Conservation (phyloP, 2,329 filamentous ascomycete genomes). For the Lasiodiplodia citricola region DNA sequence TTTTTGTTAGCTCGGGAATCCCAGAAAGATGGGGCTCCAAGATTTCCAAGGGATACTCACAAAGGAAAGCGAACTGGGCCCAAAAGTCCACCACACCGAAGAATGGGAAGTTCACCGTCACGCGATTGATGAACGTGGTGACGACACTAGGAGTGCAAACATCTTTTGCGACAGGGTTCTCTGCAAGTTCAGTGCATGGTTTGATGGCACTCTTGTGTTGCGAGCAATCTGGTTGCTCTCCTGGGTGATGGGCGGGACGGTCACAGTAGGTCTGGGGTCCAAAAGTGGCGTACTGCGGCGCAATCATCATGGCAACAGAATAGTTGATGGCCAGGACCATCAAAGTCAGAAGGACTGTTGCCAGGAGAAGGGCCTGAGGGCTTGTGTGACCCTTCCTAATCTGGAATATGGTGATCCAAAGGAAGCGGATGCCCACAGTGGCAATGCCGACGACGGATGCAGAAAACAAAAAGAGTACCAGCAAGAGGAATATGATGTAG, state of each 20-base stretch:
- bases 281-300: slow-evolving; percentile 92
- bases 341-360: slow-evolving; percentile 87
- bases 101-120: slow-evolving; percentile 93
- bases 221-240: slow-evolving; percentile 76
- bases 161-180: slow-evolving; percentile 71
- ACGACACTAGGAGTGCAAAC: slow-evolving; percentile 92
- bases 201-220: slow-evolving; percentile 73
- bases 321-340: slow-evolving; percentile 94
- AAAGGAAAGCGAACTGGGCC: slow-evolving; percentile 92
- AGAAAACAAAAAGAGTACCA: slow-evolving; percentile 87
- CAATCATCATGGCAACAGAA: slow-evolving; percentile 88
- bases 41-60: slow-evolving; percentile 38
- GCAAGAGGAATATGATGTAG: slow-evolving; percentile 84
- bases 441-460: slow-evolving; percentile 87
- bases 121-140: slow-evolving; percentile 89
- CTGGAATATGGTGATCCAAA: slow-evolving; percentile 93
- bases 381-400: slow-evolving; percentile 88
- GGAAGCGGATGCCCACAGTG: slow-evolving; percentile 87
- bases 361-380: slow-evolving; percentile 88
- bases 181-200: slow-evolving; percentile 78
- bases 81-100: slow-evolving; percentile 94
- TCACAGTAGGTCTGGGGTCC: slow-evolving; percentile 95
- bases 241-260: slow-evolving; percentile 65
- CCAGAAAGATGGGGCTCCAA: not conserved
- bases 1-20: not conserved